Base-by-base conservation (phyloP, 164 flowering plant species). In the Magnolia kwangsiensis region DNA sequence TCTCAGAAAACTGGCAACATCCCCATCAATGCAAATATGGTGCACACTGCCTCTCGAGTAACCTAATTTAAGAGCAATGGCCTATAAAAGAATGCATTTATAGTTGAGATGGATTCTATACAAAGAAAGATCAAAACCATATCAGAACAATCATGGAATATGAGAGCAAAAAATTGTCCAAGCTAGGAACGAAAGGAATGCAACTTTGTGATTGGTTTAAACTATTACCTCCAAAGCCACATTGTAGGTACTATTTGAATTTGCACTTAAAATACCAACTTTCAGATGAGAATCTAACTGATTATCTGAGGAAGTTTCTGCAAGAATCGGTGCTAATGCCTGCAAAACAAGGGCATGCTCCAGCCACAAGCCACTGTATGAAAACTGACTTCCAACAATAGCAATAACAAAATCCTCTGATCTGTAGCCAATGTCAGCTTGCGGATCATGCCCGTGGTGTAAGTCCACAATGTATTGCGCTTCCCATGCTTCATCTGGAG, bases 291-390 rank as follows among this genome's bases (percentile, higher is more conserved):
- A 83, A 74, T 37, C 76, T 10, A 88, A 84, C 77, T 69, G 72
- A 66, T 73, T 72, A 78, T 82, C 82, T 21, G 58, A 23, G 29
- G 79, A 78, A 20, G 86, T 85, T 6, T 88, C 83, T 1, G 80
- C 76, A 50, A 91, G 69, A 73, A 93, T 80, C 74, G 99, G 97
- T 71, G 78, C 72, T 50, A 96, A 73, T 65, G 97, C 96, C 80
- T 88, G 83, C 80, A 96, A 81, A 75, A 96, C 78, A 69, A 93
- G 86, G 45, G 98, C 89, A 78, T 94, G 97, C 77, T 94, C 99
- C 86, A 96, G 82, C 99, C 98, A 94, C 78, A 88, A 75, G 61
- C 98, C 98, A 83, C 83, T 88, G 84, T 93, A 93, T 72, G 81
- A 74, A 83, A 92, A 87, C 73, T 88, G 91, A 77, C 93, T 93